Evolutionary conservation across 176 grass and related monocot species (phyloP).

Genomic region (Dendrocalamus sinicus): DNA sequence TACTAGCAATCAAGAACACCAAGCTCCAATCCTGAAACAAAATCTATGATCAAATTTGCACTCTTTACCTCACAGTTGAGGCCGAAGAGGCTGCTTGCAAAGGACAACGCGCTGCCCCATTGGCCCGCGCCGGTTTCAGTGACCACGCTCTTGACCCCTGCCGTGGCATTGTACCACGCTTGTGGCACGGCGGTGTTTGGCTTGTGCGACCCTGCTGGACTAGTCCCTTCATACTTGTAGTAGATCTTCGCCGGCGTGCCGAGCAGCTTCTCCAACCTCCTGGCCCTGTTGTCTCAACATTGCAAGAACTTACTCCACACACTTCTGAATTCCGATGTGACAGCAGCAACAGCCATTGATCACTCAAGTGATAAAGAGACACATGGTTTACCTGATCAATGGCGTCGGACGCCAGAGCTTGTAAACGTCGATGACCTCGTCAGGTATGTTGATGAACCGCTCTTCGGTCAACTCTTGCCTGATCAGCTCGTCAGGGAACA

Average conservation of each 20-base stretch:
- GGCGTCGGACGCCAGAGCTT: constrained; percentile 95
- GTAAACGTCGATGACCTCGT: constrained; percentile 79
- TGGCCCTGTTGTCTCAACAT: constrained; percentile 49
- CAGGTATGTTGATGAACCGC: constrained; percentile 75
- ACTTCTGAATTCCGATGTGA: neutral
- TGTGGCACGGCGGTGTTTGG: constrained; percentile 95
- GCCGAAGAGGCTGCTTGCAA: constrained; percentile 86
- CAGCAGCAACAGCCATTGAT: neutral
- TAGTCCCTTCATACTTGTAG: constrained; percentile 98
- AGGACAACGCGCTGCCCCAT: constrained; percentile 95
- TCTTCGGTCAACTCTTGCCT: constrained; percentile 80
- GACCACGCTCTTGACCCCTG: constrained; percentile 80
- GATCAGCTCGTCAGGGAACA: constrained; percentile 97
- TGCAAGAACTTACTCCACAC: neutral
- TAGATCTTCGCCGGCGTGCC: constrained; percentile 93
- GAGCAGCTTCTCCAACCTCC: constrained; percentile 81
- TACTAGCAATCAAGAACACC: neutral
- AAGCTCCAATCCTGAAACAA: neutral
- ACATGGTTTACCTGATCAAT: constrained; percentile 60
- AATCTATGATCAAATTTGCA: neutral
- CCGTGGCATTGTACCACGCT: constrained; percentile 82
- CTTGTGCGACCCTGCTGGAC: constrained; percentile 94
- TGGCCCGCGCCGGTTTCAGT: constrained; percentile 95
- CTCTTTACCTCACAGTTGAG: constrained; percentile 76
- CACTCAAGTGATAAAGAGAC: too few species aligned